These are phyloP conservation scores for Coffea canephora DNA, from an alignment of 257 asterid genomes.

Conservation along the genomic window DNA sequence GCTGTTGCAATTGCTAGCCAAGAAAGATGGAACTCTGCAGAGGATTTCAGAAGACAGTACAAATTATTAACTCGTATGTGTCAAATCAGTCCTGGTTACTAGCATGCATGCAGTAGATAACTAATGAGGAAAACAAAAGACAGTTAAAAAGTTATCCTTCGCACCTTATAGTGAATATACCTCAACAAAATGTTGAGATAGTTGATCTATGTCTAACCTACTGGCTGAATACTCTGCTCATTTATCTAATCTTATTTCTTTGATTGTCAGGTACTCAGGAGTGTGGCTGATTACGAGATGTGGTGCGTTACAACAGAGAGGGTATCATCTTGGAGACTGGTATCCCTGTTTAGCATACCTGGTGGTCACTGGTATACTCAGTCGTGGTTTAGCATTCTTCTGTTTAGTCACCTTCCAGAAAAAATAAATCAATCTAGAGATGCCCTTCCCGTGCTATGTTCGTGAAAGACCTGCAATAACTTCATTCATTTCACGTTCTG, in stretches of 20 bases:
- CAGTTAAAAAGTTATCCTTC: too few species aligned
- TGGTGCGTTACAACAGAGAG: constrained; percentile 57
- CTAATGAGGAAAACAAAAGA: background rate
- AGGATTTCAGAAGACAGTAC: background rate
- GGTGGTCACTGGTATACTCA: constrained; percentile 49
- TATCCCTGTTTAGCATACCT: constrained; percentile 62
- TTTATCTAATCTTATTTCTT: background rate
- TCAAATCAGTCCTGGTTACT: background rate
- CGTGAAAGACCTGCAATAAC: background rate
- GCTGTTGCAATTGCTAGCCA: too few species aligned
- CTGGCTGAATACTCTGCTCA: background rate
- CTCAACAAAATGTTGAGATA: background rate
- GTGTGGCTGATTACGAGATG: constrained; percentile 96
- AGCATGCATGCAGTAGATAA: background rate
- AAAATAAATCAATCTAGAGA: constrained; percentile 35
- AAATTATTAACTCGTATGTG: background rate
- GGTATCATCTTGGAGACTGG: constrained; percentile 57
- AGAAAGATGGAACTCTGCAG: background rate
- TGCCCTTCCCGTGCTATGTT: background rate
- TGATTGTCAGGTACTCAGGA: constrained; percentile 69
- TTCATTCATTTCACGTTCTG: background rate
- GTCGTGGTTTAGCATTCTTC: constrained; percentile 71
- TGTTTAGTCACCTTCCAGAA: constrained; percentile 84
- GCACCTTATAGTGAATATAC: too few species aligned
- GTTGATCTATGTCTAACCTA: background rate